Evolutionary conservation across 768 basidiomycete genomes (phyloP).

Genomic region (Lentinula edodes): DNA sequence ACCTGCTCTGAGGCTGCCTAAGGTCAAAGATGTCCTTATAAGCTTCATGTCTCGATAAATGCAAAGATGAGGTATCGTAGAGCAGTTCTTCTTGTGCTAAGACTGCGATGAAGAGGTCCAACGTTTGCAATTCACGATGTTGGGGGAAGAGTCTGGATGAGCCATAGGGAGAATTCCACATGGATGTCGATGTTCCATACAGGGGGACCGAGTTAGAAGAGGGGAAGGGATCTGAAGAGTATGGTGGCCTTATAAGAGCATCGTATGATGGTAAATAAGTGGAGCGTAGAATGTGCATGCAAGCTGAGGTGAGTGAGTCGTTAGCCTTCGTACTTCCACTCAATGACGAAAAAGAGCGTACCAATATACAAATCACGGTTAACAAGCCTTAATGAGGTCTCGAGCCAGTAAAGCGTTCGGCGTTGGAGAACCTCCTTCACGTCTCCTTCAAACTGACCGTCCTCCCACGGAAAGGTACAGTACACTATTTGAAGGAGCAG

Average conservation of each 20-base stretch:
- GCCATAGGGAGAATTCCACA: slow-evolving; percentile 11
- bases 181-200: slow-evolving; percentile 14
- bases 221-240: slow-evolving; percentile 68
- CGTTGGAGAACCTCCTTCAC: slow-evolving; percentile 48
- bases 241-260: slow-evolving; percentile 57
- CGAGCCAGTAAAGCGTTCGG: slow-evolving; percentile 69
- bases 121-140: slow-evolving; percentile 69
- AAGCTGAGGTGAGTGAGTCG: slow-evolving; percentile 35
- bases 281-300: slow-evolving; percentile 77
- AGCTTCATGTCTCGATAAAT: slow-evolving; percentile 68
- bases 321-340: not conserved
- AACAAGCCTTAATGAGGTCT: slow-evolving; percentile 56
- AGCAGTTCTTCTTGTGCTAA: slow-evolving; percentile 78
- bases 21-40: slow-evolving; percentile 80
- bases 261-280: slow-evolving; percentile 66
- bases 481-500: slow-evolving; percentile 68
- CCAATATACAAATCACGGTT: slow-evolving; percentile 66
- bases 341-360: slow-evolving; percentile 17
- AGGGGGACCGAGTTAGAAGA: slow-evolving; percentile 16
- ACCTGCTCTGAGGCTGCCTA: slow-evolving; percentile 62
- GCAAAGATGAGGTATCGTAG: slow-evolving; percentile 67
- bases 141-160: slow-evolving; percentile 9
- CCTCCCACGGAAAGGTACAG: slow-evolving; percentile 48
- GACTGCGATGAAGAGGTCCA: slow-evolving; percentile 77
- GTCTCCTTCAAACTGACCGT: slow-evolving; percentile 29